Evolutionary conservation across 148 eudicot species (phyloP), one percentile per base, ranked within the genome.

Genomic region (Vaccinium darrowii): DNA sequence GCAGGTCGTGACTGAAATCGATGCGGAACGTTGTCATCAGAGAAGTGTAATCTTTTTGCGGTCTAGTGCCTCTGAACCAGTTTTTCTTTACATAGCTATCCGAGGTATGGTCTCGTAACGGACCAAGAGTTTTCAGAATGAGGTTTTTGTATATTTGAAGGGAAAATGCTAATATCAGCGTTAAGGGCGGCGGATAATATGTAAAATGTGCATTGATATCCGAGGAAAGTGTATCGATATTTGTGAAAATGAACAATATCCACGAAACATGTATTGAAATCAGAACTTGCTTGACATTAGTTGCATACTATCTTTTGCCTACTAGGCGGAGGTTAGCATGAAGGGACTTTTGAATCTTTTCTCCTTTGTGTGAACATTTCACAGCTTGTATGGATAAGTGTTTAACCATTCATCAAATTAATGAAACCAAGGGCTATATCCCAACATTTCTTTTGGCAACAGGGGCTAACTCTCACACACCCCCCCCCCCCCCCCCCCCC

Each of bases 1-100:
- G 83, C 88, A 86, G 91, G 86, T 84, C 76, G 56, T 78, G 82
- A 86, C 78, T 88, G 85, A 80, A 72, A 60, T 81, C 33, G 50
- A 30, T 13, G 4, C 56, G 13, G 16, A 76, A 51, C 69, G 56
- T 52, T 10, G 63, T 53, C 51, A 52, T 83, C 27, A 21, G 77
- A 63, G 81, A 84, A 80, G 57, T 56, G 67, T 53, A 81, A 85
- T 39, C 57, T 8, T 53, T 57, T 73, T 83, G 49, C 16, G 54
- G 81, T 53, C 72, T 65, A 12, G 43, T 12, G 58, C 9, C 25
- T 47, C 54, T 27, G 56, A 54, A 12, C 47, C 43, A 4, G 7
- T 27, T 30, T 69, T 69, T 69, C 23, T 15, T 13, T 4, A 15
- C 36, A 0, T 30, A 69, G 15, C 74, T 69, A 69, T 12, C 73